Percentiles rank a stretch among this genome's conserved stretches.
phyloP scores from a whole-genome alignment of 208 protist species.

The Naegleria fowleri region DNA sequence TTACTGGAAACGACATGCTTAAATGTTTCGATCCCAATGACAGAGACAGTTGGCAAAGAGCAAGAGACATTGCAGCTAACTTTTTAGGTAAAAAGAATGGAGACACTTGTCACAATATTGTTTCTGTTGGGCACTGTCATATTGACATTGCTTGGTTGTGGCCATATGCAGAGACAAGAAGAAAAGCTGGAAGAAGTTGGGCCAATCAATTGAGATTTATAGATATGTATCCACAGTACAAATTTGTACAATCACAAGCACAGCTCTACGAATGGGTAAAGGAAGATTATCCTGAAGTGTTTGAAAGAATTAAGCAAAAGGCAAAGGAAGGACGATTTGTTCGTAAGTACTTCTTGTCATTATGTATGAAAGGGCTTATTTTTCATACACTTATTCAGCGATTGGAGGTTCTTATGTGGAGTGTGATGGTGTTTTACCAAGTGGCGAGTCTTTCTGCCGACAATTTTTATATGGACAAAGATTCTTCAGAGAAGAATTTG shows the following conservation, averaged over 20 bases:
- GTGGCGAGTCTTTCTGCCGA: constrained; percentile 49
- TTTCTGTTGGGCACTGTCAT: constrained; percentile 51
- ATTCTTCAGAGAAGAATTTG: constrained; percentile 55
- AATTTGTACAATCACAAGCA: constrained; percentile 30
- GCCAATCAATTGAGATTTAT: not conserved
- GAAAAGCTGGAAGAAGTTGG: constrained; percentile 42
- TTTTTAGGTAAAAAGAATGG: constrained; percentile 46
- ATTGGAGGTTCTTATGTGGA: constrained; percentile 56
- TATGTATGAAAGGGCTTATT: not conserved
- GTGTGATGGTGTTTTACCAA: constrained; percentile 61
- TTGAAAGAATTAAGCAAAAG: constrained; percentile 43
- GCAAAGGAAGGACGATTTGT: constrained; percentile 37
- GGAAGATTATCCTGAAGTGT: constrained; percentile 48
- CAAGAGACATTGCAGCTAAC: constrained; percentile 20
- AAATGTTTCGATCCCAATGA: constrained; percentile 33
- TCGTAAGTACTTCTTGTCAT: not conserved
- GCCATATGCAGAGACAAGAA: constrained; percentile 45
- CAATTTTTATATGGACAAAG: constrained; percentile 58
- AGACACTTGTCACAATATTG: constrained; percentile 30
- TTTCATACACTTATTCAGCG: constrained; percentile 19
- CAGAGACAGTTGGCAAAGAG: not conserved
- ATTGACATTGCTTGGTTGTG: constrained; percentile 52
- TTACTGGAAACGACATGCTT: constrained; percentile 42
- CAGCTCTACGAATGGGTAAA: constrained; percentile 34
- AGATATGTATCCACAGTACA: not conserved